Conservation (phyloP, 257 asterid species). For the Solanum chilense region DNA sequence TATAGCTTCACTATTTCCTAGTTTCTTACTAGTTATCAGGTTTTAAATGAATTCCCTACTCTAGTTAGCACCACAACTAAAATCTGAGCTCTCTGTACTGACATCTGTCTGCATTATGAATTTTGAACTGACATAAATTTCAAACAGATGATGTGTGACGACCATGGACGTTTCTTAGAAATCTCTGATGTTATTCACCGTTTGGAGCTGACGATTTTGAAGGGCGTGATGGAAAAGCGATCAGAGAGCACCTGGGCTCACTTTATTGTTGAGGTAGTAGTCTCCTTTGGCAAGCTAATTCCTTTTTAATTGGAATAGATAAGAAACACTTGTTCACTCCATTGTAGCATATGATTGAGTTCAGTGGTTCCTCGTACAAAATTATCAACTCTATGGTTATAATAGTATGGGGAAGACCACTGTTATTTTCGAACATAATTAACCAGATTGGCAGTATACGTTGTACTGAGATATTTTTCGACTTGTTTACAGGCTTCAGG, state of each 20-base stretch:
- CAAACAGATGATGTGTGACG: constrained; percentile 62
- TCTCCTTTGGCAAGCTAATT: not conserved
- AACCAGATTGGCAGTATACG: not conserved
- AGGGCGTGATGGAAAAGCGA: constrained; percentile 59
- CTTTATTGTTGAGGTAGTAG: constrained; percentile 74
- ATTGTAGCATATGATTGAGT: not conserved
- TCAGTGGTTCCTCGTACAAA: not conserved
- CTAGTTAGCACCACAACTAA: not conserved
- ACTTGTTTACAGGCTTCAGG: constrained; percentile 45
- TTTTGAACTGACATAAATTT: not conserved
- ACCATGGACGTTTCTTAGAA: constrained; percentile 65
- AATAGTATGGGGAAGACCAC: not conserved
- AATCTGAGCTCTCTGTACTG: not conserved
- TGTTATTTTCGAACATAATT: not conserved
- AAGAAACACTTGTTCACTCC: not conserved
- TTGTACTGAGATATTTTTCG: not conserved
- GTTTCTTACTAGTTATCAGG: not conserved
- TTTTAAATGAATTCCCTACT: not conserved
- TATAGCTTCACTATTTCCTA: not conserved
- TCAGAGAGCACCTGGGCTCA: constrained; percentile 54
- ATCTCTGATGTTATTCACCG: constrained; percentile 76
- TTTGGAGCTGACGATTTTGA: constrained; percentile 51
- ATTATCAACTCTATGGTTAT: not conserved
- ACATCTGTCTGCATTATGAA: not conserved
- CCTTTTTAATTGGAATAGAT: not conserved